Evolutionary conservation across 202 grass and related monocot species (phyloP), one percentile per base, ranked within the genome.

Genomic region (Zizania palustris): DNA sequence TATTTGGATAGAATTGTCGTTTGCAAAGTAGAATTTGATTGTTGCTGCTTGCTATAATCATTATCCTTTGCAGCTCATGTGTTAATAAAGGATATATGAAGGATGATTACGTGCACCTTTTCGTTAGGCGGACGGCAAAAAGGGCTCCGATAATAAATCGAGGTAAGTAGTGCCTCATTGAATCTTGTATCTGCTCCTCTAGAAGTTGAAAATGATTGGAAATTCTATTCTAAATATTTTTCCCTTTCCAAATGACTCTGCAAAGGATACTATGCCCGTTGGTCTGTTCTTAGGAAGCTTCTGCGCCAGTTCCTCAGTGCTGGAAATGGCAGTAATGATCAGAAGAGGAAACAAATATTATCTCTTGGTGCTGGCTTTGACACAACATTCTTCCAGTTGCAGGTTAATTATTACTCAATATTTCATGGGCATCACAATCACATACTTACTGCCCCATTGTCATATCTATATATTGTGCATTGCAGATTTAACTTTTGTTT

Each of bases 61-160:
- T 57, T 67, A 80, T 48, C 16, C 18, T 77, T 59, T 74, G 48
- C 55, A 94, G 95, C 61, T 97, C 95, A 3, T 97, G 95, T 65
- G 89, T 97, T 53, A 93, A 80, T 36, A 97, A 97, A 86, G 89
- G 95, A 60, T 97, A 97, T 53, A 97, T 97, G 88, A 97, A 97
- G 89, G 91, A 97, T 86, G 91, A 97, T 67, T 94, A 92, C 28
- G 91, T 97, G 37, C 91, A 86, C 41, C 84, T 92, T 38, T 97
- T 97, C 55, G 91, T 97, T 37, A 93, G 91, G 58, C 77, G 85
- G 44, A 78, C 87, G 9, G 80, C 84, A 33, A 92, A 81, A 60
- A 93, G 95, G 65, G 95, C 95, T 16, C 95, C 95, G 41, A 97
- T 97, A 84, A 97, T 97, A 73, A 97, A 97, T 45, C 91, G 95